Evolutionary conservation across 202 grass and related monocot genomes (phyloP), one percentile per base, ranked within the genome.

Genomic region (Schoenoplectus tabernaemontani): DNA sequence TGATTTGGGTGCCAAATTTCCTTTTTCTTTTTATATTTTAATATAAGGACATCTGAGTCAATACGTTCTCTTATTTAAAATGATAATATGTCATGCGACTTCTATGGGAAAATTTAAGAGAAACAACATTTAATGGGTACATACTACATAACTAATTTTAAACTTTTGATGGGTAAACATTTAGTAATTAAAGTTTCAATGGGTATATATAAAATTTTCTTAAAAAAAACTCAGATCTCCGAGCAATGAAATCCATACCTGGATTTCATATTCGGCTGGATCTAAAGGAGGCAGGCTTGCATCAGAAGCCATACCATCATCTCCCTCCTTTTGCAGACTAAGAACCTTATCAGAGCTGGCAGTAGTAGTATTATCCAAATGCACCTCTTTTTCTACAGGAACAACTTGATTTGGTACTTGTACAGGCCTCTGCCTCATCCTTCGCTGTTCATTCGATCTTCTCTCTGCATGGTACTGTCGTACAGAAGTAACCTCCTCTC

Each of bases 221-320:
- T 50, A 50, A 50, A 3, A 50, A 50, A 57, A 42, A 48, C 64
- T 44, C 13, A 58, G 57, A 54, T 60, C 12, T 13, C n/a, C 6
- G 12, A 42, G 16, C 12, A 41, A 60, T 17, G 23, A 1, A 30
- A 26, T 39, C 77, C 68, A 84, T 86, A 96, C 96, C 92, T 95
- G 91, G 59, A 84, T 84, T 86, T 91, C 83, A 57, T 91, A 92
- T 83, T 99, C 96, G 3, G 78, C 74, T 77, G 90, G 89, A 85
- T 58, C 81, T 50, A 33, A 57, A 79, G 78, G 67, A 53, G 81
- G 64, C 19, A 73, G 9, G 46, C 51, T 58, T 54, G 77, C 72
- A 34, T 88, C 85, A 82, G 86, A 82, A 83, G 65, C 74, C 64
- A 81, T 41, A 10, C 37, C 47, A 64, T 62, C 63, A 88, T 82